Base-by-base conservation (phyloP, 116 monocot genomes). In the Papilionanthe hybrid region DNA sequence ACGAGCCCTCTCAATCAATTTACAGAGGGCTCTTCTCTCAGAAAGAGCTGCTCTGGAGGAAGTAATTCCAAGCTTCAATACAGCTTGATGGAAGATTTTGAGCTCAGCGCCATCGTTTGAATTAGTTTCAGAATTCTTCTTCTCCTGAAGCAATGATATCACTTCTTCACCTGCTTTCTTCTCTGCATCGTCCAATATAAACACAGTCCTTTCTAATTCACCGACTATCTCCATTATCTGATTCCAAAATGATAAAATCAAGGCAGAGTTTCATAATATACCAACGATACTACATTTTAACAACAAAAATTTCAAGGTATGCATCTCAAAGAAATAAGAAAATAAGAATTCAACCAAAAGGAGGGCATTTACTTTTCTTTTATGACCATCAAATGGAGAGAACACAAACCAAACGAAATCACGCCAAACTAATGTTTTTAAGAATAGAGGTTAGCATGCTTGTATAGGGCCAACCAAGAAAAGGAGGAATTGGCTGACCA, bases 111-210 rank as follows among this genome's bases (percentile, higher is more conserved):
- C 63, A 71, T 85, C 82, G 7, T 53, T 77, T 18, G 77, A 79
- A 76, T 53, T 55, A 75, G 68, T 58, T 30, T 42, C 58, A 25
- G 42, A 53, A 72, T 77, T 82, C 27, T 47, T 68, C 58, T 77
- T 75, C 57, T 72, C 84, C 77, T 85, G 87, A 13, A 87, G 82
- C 75, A 84, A 82, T 55, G 79, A 72, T 66, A 87, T 80, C 11
- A 87, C 20, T 32, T 84, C 84, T 20, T 87, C 87, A 63, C 87
- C 87, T 25, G 76, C 87, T 79, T 87, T 75, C 82, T 87, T 87
- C 77, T 87, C 87, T 50, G 30, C 50, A 63, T 60, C 65, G 72
- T 87, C 87, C 82, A 87, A 55, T 15, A 55, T 37, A 57, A 87
- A 87, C 17, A 82, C 78, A 43, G 37, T 77, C 25, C 72, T 79